phyloP scores from a whole-genome alignment of 1,284 basidiomycete species.

The Phlebopus sp. region DNA sequence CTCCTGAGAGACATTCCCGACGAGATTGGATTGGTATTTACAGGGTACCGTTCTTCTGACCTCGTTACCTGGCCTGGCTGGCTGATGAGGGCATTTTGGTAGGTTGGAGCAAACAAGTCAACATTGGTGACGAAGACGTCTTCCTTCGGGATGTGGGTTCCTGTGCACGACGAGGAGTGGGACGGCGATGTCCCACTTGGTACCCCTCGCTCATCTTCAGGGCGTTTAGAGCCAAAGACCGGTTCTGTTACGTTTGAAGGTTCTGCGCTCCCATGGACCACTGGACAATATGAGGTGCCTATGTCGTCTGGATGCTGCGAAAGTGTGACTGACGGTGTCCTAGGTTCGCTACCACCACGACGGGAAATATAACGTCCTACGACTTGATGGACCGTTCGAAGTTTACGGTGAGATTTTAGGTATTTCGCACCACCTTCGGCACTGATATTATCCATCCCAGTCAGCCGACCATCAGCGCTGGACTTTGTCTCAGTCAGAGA shows the following conservation, averaged over 20 bases:
- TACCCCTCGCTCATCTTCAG: constrained; percentile 35
- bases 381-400: constrained; percentile 78
- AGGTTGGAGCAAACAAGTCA: constrained; percentile 86
- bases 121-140: constrained; percentile 83
- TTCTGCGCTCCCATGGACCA: constrained; percentile 81
- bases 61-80: background rate
- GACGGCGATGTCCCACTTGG: constrained; percentile 78
- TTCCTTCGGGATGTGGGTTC: constrained; percentile 89
- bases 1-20: constrained; percentile 85
- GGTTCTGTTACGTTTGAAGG: constrained; percentile 79
- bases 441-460: constrained; percentile 37
- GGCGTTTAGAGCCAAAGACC: constrained; percentile 45
- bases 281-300: constrained; percentile 82
- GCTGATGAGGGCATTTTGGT: constrained; percentile 14
- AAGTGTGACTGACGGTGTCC: constrained; percentile 2
- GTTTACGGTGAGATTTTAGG: constrained; percentile 69
- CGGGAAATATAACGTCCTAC: constrained; percentile 96
- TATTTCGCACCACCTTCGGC: constrained; percentile 1
- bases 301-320: background rate
- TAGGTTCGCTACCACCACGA: constrained; percentile 86
- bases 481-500: constrained; percentile 65
- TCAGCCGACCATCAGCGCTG: constrained; percentile 61
- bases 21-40: constrained; percentile 98
- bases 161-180: constrained; percentile 91
- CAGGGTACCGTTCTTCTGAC: constrained; percentile 43